Percentiles rank a stretch among this genome's conserved stretches.
Evolutionary conservation across 139 green algal species (phyloP).

Genomic region (Micromonas commoda): DNA sequence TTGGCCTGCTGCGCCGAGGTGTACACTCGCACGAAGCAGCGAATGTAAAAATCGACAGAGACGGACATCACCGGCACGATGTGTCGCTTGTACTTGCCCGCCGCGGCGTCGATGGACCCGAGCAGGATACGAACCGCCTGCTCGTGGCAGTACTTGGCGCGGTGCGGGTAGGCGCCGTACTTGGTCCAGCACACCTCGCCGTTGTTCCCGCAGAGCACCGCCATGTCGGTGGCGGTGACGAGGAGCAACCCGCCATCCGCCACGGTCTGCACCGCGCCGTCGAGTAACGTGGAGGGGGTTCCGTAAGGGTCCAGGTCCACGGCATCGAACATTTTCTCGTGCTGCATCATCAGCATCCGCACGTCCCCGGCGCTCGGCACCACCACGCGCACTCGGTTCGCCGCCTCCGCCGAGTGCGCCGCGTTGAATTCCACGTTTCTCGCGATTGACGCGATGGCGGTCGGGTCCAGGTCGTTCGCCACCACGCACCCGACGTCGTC

Average conservation of each 20-base stretch:
- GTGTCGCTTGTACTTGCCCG: constrained; percentile 77
- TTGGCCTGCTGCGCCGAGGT: constrained; percentile 67
- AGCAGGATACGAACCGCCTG: constrained; percentile 89
- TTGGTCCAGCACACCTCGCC: constrained; percentile 87
- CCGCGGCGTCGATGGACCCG: constrained; percentile 64
- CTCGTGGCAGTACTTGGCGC: constrained; percentile 91
- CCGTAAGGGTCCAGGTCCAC: constrained; percentile 97
- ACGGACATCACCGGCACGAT: constrained; percentile 85
- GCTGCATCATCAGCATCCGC: constrained; percentile 36
- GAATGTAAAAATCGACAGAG: constrained; percentile 94
- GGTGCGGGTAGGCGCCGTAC: constrained; percentile 85
- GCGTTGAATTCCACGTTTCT: constrained; percentile 56
- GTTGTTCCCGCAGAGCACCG: constrained; percentile 94
- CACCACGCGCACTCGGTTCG: not conserved
- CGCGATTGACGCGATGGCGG: constrained; percentile 57
- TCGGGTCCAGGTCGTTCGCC: constrained; percentile 78
- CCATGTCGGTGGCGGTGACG: constrained; percentile 96
- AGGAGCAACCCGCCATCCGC: constrained; percentile 85
- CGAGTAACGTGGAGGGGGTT: constrained; percentile 79
- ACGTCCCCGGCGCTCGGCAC: constrained; percentile 55
- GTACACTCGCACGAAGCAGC: constrained; percentile 87
- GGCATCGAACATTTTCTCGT: constrained; percentile 30
- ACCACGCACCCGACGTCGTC: constrained; percentile 67
- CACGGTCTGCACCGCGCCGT: constrained; percentile 82
- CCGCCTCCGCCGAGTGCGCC: constrained; percentile 59